Conservation (phyloP, 1,139 yeast species). For the Kurtzmaniella quercitrusa region DNA sequence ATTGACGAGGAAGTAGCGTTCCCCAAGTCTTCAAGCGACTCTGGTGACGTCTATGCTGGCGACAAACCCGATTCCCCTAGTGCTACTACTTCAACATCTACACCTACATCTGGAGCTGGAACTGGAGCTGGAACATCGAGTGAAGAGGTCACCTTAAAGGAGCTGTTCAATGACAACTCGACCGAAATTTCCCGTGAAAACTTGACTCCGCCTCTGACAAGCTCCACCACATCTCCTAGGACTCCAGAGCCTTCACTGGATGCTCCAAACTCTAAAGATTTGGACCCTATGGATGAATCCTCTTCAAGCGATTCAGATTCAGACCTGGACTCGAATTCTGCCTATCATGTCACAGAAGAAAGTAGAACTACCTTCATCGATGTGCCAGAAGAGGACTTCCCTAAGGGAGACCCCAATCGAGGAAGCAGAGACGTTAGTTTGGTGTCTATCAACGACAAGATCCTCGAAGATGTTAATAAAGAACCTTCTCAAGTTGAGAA, state of each 20-base stretch:
- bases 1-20: conserved; percentile 11
- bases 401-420: not conserved
- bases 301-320: not conserved
- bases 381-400: not conserved
- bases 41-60: not conserved
- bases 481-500: not conserved
- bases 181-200: not conserved
- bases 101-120: too few relatives aligned
- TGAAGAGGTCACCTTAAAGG: not conserved
- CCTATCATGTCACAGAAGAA: not conserved
- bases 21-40: not conserved
- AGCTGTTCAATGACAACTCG: not conserved
- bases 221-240: not conserved
- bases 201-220: not conserved
- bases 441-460: not conserved
- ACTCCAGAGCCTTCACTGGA: not conserved
- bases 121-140: not conserved
- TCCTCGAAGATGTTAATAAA: not conserved
- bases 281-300: not conserved
- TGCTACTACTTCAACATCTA: not conserved
- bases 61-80: not conserved
- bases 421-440: not conserved
- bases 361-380: not conserved
- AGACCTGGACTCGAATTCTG: not conserved
- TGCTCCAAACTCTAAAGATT: not conserved